Evolutionary conservation across 352 stramenopile species (phyloP).

Genomic region (Thalassiosira mediterranea): DNA sequence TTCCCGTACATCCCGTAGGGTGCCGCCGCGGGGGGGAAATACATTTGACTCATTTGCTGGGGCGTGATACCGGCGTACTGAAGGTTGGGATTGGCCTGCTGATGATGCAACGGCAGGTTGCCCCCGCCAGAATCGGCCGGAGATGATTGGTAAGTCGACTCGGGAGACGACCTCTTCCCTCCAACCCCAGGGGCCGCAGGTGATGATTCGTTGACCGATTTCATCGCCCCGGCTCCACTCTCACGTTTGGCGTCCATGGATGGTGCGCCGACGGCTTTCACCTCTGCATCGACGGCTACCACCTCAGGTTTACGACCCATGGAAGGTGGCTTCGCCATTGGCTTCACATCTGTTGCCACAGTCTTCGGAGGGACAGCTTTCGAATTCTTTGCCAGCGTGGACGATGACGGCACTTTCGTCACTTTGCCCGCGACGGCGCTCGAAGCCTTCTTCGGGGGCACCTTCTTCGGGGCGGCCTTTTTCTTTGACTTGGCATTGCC

Average conservation of each 20-base stretch:
- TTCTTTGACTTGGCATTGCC: slow-evolving; percentile 11
- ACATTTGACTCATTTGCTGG: slow-evolving; percentile 21
- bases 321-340: too few species aligned
- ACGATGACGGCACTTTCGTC: neutral
- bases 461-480: slow-evolving; percentile 26
- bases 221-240: neutral
- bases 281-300: neutral
- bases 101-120: neutral
- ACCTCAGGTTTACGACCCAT: neutral
- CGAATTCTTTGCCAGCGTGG: too few species aligned
- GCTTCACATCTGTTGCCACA: slow-evolving; percentile 1
- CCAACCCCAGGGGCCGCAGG: neutral
- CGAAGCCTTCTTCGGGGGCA: slow-evolving; percentile 10
- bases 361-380: slow-evolving; percentile 10
- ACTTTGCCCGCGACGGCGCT: neutral
- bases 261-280: slow-evolving; percentile 5
- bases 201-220: neutral
- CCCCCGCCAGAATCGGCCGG: neutral
- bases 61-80: neutral
- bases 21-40: slow-evolving; percentile 1
- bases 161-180: neutral
- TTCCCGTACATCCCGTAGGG: slow-evolving; percentile 22
- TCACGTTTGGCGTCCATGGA: neutral
- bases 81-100: slow-evolving; percentile 6
- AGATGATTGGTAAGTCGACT: neutral